These are phyloP conservation scores for Bolboschoenoplectus hybrid DNA, from an alignment of 202 grass and related monocot species.

Conservation along the genomic window DNA sequence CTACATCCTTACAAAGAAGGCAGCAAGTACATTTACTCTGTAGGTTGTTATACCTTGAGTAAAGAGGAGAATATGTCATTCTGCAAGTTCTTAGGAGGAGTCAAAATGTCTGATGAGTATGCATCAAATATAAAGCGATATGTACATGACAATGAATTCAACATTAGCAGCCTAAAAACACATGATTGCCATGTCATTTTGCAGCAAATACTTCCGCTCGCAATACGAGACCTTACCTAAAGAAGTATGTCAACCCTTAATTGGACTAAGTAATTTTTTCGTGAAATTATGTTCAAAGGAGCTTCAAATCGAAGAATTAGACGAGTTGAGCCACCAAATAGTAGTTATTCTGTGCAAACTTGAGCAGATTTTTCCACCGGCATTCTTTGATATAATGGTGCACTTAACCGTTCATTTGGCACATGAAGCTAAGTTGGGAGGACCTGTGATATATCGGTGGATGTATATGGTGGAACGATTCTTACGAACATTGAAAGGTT, in stretches of 20 bases:
- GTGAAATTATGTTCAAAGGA: neutral
- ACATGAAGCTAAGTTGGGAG: no score
- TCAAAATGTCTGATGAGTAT: conserved; percentile 5
- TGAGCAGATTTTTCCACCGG: no score
- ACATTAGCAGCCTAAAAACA: neutral
- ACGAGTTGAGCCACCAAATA: neutral
- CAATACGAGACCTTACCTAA: neutral
- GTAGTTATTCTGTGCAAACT: no score
- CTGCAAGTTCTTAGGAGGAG: neutral
- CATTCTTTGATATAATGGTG: no score
- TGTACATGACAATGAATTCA: neutral
- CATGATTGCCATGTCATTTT: neutral
- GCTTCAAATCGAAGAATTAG: neutral
- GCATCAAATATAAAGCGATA: conserved; percentile 18
- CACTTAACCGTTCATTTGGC: no score
- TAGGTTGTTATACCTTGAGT: no score
- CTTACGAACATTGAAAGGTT: no score
- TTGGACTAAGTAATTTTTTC: no score
- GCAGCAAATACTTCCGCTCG: neutral
- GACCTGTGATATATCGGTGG: no score
- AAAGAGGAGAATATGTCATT: neutral
- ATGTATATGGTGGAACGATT: no score
- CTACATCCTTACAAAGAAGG: neutral
- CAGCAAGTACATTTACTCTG: neutral
- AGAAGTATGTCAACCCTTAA: no score